A percentile compares a stretch with the other conserved stretches of the same genome.
phyloP scores from a whole-genome alignment of 139 green algal genomes.

The Micractinium conductrix region DNA sequence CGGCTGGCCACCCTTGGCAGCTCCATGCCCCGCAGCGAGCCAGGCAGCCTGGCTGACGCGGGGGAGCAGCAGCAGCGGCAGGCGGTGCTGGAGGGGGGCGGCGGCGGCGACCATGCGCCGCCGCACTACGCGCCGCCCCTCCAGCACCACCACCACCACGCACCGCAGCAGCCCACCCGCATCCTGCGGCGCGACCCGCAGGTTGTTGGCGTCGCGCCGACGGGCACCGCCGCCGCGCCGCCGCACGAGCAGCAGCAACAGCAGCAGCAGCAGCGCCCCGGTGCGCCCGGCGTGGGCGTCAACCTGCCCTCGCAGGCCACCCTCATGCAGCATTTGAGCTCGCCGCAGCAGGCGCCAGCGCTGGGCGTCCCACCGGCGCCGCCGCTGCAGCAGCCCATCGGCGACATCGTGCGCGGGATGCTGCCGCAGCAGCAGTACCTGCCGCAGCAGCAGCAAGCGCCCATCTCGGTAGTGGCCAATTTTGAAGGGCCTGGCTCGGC shows the following conservation, averaged over 20 bases:
- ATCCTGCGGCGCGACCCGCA: constrained; percentile 13
- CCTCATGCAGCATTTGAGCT: constrained; percentile 17
- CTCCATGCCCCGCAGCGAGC: constrained; percentile 27
- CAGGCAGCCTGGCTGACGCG: constrained; percentile 10
- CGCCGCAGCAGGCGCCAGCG: constrained; percentile 15
- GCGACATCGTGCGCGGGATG: background rate
- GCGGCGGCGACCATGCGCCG: background rate
- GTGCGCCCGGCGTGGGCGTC: background rate
- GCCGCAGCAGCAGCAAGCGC: background rate
- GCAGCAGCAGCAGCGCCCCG: background rate
- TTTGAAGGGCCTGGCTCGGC: background rate
- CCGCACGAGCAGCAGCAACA: background rate
- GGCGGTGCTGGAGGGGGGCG: background rate
- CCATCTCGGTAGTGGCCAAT: background rate
- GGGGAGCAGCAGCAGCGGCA: constrained; percentile 20
- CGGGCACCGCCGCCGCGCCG: background rate
- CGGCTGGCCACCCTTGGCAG: constrained; percentile 29
- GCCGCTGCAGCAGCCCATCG: background rate
- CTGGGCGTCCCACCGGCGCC: constrained; percentile 1
- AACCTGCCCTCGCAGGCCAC: constrained; percentile 21
- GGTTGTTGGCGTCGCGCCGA: background rate
- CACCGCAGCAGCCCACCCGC: constrained; percentile 16
- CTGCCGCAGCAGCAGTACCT: background rate
- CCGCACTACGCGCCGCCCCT: background rate
- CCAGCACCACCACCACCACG: background rate